These are phyloP conservation scores for Xylaria sp. DNA, from an alignment of 2,329 filamentous ascomycete genomes.

Conservation along the genomic window DNA sequence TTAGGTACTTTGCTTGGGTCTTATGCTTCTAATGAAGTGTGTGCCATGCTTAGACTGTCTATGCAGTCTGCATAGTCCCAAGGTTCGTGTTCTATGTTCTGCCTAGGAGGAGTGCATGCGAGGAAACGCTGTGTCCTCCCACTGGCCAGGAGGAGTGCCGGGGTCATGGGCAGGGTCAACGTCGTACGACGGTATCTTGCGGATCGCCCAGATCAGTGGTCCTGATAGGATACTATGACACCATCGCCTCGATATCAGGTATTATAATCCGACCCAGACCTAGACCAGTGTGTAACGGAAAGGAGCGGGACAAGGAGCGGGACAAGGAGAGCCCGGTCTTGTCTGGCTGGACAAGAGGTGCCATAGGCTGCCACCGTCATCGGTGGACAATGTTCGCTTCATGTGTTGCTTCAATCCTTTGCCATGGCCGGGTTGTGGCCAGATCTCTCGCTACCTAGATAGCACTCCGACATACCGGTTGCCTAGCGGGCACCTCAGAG, in stretches of 20 bases:
- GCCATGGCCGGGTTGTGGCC: background rate
- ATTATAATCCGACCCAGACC: background rate
- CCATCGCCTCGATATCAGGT: background rate
- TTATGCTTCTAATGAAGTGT: background rate
- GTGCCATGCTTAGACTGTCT: background rate
- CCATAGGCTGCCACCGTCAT: constrained; percentile 1
- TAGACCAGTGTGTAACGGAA: background rate
- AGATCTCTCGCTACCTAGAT: background rate
- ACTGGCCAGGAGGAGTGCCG: background rate
- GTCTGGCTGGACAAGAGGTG: background rate
- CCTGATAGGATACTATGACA: constrained; percentile 8
- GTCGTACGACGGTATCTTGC: background rate
- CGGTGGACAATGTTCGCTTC: background rate
- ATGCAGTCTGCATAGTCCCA: background rate
- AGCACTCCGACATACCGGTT: constrained; percentile 2
- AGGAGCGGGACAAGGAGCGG: too few species aligned
- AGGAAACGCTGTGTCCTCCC: background rate
- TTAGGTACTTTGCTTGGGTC: background rate
- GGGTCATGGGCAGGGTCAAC: background rate
- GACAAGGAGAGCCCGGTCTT: background rate
- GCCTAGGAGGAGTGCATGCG: too few species aligned
- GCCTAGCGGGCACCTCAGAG: constrained; percentile 2
- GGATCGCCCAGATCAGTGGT: background rate
- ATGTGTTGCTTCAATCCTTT: background rate
- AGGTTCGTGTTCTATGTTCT: background rate